These are phyloP conservation scores for Begonia masoniana DNA, from an alignment of 306 rosid genomes.

Conservation along the genomic window DNA sequence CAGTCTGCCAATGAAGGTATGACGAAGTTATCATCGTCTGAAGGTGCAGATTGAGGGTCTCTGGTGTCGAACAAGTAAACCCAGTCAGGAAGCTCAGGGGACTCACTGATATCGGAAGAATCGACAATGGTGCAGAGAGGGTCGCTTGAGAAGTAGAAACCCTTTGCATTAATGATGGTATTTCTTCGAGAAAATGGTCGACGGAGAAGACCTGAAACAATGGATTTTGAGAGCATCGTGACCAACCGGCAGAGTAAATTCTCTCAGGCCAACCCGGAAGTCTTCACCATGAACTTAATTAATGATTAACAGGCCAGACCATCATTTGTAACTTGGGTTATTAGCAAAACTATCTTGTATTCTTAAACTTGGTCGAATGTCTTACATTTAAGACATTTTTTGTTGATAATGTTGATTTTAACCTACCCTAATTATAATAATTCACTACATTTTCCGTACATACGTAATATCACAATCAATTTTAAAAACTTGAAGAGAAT, in stretches of 20 bases:
- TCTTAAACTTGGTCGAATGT: too few relatives aligned
- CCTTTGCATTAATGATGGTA: constrained; percentile 6
- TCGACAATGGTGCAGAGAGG: constrained; percentile 28
- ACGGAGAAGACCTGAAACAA: constrained; percentile 11
- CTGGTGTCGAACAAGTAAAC: constrained; percentile 29
- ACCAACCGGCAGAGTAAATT: not conserved
- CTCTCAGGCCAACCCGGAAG: not conserved
- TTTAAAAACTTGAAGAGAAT: too few relatives aligned
- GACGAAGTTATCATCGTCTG: constrained; percentile 52
- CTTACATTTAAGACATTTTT: too few relatives aligned
- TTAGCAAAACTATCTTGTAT: too few relatives aligned
- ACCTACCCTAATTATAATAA: too few relatives aligned
- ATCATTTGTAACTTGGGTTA: too few relatives aligned
- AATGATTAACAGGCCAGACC: too few relatives aligned
- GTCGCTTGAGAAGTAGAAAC: constrained; percentile 11
- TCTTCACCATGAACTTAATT: not conserved
- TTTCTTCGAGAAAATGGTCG: constrained; percentile 9
- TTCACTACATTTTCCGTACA: too few relatives aligned
- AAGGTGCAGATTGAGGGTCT: constrained; percentile 8
- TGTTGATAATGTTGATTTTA: too few relatives aligned
- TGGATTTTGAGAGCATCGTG: constrained; percentile 34
- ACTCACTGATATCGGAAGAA: constrained; percentile 21
- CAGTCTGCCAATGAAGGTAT: constrained; percentile 71
- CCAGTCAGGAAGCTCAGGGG: constrained; percentile 66
- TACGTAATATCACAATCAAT: too few relatives aligned